These are phyloP conservation scores for Salix caprea DNA, from an alignment of 345 rosid genomes.

Conservation along the genomic window DNA sequence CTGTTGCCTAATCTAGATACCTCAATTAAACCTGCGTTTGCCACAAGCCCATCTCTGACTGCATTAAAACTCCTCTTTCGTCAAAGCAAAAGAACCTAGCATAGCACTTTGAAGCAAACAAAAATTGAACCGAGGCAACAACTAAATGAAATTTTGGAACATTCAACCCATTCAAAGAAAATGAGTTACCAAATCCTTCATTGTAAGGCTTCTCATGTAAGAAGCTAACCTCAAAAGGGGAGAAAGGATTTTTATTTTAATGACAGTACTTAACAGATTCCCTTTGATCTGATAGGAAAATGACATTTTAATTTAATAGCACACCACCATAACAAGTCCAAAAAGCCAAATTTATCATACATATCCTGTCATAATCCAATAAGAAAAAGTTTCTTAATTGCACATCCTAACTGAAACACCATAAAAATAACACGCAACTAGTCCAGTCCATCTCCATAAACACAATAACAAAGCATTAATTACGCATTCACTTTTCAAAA, in stretches of 20 bases:
- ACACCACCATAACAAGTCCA: neutral
- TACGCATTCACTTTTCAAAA: neutral
- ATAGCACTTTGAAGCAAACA: neutral
- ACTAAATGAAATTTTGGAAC: neutral
- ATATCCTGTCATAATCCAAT: slow-evolving; percentile 8
- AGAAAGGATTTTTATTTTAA: neutral
- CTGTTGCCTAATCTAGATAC: neutral
- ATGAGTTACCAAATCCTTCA: neutral
- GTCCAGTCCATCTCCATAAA: neutral
- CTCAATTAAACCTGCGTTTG: neutral
- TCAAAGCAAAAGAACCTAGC: neutral
- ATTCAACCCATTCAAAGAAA: neutral
- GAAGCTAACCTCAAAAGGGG: neutral
- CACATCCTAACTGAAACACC: neutral
- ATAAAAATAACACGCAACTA: neutral
- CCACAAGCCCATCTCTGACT: neutral
- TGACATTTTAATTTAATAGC: slow-evolving; percentile 1
- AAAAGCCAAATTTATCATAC: slow-evolving; percentile 1
- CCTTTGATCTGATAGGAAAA: neutral
- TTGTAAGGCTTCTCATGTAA: neutral
- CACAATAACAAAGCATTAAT: neutral
- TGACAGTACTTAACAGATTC: neutral
- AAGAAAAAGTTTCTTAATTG: neutral
- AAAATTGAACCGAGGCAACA: neutral
- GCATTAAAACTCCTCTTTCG: neutral